Conservation (phyloP, 345 rosid species). For the Salix udensis region DNA sequence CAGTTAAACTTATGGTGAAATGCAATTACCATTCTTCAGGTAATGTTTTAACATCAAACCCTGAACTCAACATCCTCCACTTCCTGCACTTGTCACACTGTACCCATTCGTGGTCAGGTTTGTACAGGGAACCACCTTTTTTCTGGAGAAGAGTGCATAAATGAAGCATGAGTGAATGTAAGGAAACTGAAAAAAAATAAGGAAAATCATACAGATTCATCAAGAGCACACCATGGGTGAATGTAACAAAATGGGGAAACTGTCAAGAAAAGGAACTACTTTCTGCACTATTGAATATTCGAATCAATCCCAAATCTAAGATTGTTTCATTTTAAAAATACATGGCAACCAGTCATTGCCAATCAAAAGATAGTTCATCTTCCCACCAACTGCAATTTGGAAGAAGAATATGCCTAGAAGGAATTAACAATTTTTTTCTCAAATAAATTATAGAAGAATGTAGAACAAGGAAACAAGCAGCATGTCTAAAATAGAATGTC, state of each 20-base stretch:
- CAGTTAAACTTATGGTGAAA: background rate
- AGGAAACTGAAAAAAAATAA: background rate
- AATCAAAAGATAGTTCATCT: background rate
- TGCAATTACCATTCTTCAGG: conserved; percentile 28
- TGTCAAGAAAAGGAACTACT: too few species aligned
- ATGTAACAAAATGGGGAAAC: too few species aligned
- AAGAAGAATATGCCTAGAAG: background rate
- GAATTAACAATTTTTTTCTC: background rate
- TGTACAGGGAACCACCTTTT: conserved; percentile 10
- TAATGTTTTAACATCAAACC: conserved; percentile 23
- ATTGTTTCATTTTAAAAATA: too few species aligned
- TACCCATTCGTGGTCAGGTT: conserved; percentile 40
- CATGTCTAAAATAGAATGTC: background rate
- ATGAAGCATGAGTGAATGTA: background rate
- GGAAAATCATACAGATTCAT: too few species aligned
- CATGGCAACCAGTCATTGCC: background rate
- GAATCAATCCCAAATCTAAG: too few species aligned
- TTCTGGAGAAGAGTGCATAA: background rate
- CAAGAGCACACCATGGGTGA: too few species aligned
- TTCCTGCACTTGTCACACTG: conserved; percentile 39
- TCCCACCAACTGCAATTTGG: background rate
- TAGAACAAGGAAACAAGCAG: background rate
- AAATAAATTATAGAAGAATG: background rate
- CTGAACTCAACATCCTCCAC: conserved; percentile 31
- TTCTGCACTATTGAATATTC: too few species aligned